phyloP scores from a whole-genome alignment of 2,329 filamentous ascomycete genomes.

The Exophiala dermatitidis region DNA sequence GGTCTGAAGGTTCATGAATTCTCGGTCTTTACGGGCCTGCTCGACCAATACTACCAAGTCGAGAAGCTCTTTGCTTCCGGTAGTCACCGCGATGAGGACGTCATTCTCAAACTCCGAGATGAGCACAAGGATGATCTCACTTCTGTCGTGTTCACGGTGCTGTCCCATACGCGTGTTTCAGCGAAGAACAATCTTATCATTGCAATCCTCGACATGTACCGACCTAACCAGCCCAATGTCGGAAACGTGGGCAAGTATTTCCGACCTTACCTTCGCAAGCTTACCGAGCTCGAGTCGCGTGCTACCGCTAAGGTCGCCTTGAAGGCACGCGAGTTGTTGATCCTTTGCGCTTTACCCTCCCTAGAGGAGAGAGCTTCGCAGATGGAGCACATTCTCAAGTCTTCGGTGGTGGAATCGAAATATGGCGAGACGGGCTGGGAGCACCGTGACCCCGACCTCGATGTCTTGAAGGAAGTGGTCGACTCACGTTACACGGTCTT shows the following conservation, averaged over 20 bases:
- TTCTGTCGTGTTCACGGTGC: slow-evolving; percentile 77
- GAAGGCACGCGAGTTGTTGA: slow-evolving; percentile 94
- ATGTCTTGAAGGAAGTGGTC: slow-evolving; percentile 92
- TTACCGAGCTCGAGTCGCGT: slow-evolving; percentile 84
- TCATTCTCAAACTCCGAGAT: slow-evolving; percentile 86
- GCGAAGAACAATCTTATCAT: slow-evolving; percentile 91
- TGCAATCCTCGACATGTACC: slow-evolving; percentile 87
- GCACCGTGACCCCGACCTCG: slow-evolving; percentile 82
- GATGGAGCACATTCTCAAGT: slow-evolving; percentile 97
- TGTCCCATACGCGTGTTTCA: slow-evolving; percentile 87
- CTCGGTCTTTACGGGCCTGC: slow-evolving; percentile 66
- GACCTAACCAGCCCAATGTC: slow-evolving; percentile 83
- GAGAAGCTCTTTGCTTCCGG: slow-evolving; percentile 84
- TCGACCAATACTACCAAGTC: slow-evolving; percentile 73
- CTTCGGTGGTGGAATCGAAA: slow-evolving; percentile 89
- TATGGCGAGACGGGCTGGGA: slow-evolving; percentile 98
- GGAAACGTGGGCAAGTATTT: slow-evolving; percentile 86
- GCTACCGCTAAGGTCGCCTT: slow-evolving; percentile 90
- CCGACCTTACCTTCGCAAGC: slow-evolving; percentile 69
- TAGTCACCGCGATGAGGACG: slow-evolving; percentile 81
- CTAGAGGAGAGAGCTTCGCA: slow-evolving; percentile 89
- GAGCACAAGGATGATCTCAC: slow-evolving; percentile 88
- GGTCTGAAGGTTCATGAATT: slow-evolving; percentile 89
- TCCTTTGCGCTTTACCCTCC: slow-evolving; percentile 92
- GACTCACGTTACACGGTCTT: slow-evolving; percentile 99